Evolutionary conservation across 805 yeast species (phyloP).

Genomic region (Ogataea nakhonphanomensis): DNA sequence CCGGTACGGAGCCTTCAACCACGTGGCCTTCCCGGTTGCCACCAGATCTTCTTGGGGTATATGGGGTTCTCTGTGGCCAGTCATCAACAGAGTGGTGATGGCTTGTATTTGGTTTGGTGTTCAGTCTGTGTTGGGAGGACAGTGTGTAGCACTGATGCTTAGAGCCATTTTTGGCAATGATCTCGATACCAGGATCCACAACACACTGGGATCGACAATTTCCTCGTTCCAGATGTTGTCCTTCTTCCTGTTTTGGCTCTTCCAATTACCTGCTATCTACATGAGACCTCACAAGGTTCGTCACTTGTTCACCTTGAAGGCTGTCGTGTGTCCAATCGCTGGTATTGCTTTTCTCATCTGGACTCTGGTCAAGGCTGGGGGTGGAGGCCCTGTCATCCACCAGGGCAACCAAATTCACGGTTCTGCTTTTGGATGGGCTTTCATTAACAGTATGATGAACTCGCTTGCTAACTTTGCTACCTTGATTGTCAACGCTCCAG

Average conservation of each 20-base stretch:
- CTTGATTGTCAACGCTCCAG: constrained; percentile 85
- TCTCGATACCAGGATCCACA: constrained; percentile 57
- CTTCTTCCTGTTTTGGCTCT: constrained; percentile 80
- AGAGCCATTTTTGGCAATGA: constrained; percentile 70
- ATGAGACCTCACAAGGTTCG: constrained; percentile 79
- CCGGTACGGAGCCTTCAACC: constrained; percentile 77
- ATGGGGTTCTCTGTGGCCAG: constrained; percentile 86
- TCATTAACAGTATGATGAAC: constrained; percentile 73
- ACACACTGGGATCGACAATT: constrained; percentile 52
- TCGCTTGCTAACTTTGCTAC: constrained; percentile 85
- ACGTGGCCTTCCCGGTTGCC: constrained; percentile 80
- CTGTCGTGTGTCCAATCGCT: constrained; percentile 75
- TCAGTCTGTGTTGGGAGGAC: constrained; percentile 81
- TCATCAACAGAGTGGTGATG: constrained; percentile 83
- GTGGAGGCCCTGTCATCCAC: constrained; percentile 69
- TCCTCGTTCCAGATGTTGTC: constrained; percentile 70
- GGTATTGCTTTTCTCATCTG: constrained; percentile 81
- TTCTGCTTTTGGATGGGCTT: constrained; percentile 75
- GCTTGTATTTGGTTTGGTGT: constrained; percentile 78
- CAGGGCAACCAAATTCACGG: constrained; percentile 54
- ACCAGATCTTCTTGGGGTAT: constrained; percentile 82
- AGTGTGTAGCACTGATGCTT: constrained; percentile 76
- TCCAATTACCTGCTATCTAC: constrained; percentile 75
- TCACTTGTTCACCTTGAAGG: constrained; percentile 80
- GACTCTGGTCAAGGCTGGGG: constrained; percentile 78